Percentiles rank a stretch among this genome's conserved stretches.
phyloP scores from a whole-genome alignment of 768 basidiomycete species.

The Dentipellis sp. region DNA sequence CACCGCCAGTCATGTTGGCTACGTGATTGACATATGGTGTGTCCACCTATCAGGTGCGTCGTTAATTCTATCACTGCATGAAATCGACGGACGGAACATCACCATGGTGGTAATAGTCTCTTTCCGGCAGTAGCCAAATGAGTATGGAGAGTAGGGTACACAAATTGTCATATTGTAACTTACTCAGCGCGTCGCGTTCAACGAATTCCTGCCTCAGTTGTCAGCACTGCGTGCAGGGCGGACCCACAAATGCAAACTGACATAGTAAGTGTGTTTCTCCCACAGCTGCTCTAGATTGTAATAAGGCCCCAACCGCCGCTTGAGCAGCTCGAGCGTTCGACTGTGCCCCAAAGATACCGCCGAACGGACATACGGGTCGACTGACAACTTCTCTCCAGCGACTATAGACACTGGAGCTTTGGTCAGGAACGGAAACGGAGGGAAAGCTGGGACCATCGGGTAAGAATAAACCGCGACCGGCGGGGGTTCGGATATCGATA shows the following conservation, averaged over 20 bases:
- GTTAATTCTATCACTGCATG: neutral
- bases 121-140: slow-evolving; percentile 7
- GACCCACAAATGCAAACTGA: slow-evolving; percentile 10
- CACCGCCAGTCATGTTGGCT: slow-evolving; percentile 38
- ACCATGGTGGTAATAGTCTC: slow-evolving; percentile 37
- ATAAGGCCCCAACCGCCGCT: slow-evolving; percentile 30
- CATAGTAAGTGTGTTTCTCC: slow-evolving; percentile 38
- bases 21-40: slow-evolving; percentile 33
- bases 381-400: slow-evolving; percentile 13
- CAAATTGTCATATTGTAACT: slow-evolving; percentile 6
- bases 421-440: slow-evolving; percentile 29
- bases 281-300: slow-evolving; percentile 37
- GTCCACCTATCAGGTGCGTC: slow-evolving; percentile 20
- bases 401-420: slow-evolving; percentile 23
- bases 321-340: slow-evolving; percentile 28
- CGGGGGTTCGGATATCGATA: slow-evolving; percentile 17
- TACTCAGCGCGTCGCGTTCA: slow-evolving; percentile 30
- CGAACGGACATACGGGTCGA: slow-evolving; percentile 27
- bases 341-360: slow-evolving; percentile 29
- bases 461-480: slow-evolving; percentile 27
- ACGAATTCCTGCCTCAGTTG: slow-evolving; percentile 24
- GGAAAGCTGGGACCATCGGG: slow-evolving; percentile 24
- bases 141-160: neutral
- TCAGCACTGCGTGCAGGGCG: neutral
- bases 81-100: neutral